A percentile compares a stretch with the other conserved stretches of the same genome.
These are phyloP conservation scores for Pharus latifolius DNA, from an alignment of 176 grass and related monocot genomes.

Conservation along the genomic window DNA sequence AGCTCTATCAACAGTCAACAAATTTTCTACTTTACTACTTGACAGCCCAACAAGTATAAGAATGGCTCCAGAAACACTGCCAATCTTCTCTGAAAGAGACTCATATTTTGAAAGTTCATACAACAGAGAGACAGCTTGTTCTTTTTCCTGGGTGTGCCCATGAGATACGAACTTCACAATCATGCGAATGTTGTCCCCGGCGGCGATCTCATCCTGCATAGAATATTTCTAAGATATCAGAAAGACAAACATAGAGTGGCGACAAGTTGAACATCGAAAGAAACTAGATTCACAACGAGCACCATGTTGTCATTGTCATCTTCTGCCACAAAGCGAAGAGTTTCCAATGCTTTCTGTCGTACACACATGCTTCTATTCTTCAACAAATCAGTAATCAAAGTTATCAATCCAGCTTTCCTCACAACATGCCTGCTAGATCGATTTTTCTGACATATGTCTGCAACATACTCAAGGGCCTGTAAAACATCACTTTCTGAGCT, in stretches of 20 bases:
- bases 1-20: slow-evolving; percentile 54
- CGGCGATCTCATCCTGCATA: slow-evolving; percentile 62
- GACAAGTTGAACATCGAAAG: background rate
- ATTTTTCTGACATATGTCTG: slow-evolving; percentile 55
- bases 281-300: background rate
- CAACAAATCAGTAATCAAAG: slow-evolving; percentile 57
- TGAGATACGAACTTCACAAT: slow-evolving; percentile 93
- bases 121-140: slow-evolving; percentile 71
- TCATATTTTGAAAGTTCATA: slow-evolving; percentile 78
- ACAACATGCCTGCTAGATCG: slow-evolving; percentile 46
- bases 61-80: slow-evolving; percentile 67
- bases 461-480: slow-evolving; percentile 59
- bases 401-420: slow-evolving; percentile 54
- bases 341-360: slow-evolving; percentile 53
- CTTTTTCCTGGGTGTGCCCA: slow-evolving; percentile 58
- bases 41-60: slow-evolving; percentile 89
- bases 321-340: slow-evolving; percentile 60
- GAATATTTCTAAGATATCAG: slow-evolving; percentile 14
- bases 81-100: slow-evolving; percentile 78
- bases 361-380: slow-evolving; percentile 66
- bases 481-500: slow-evolving; percentile 61
- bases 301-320: slow-evolving; percentile 91
- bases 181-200: slow-evolving; percentile 77
- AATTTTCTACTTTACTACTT: slow-evolving; percentile 78
- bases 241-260: background rate